phyloP scores from a whole-genome alignment of 192 early-diverging fungal species.

The Coemansia sp. region DNA sequence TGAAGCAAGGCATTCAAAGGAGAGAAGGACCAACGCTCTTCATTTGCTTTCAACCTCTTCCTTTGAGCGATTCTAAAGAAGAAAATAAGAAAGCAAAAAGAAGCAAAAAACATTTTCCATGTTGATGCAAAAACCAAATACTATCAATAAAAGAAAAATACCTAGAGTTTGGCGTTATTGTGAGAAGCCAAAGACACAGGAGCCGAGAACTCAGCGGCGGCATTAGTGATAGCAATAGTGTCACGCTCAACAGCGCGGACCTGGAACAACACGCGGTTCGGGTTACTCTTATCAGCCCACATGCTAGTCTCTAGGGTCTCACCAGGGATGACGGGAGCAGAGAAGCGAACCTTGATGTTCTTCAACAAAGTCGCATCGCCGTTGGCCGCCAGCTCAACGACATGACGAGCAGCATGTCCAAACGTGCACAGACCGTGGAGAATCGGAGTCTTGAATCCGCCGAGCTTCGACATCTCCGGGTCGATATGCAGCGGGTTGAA shows the following conservation, averaged over 20 bases:
- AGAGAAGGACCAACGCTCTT: background rate
- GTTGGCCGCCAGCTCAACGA: constrained; percentile 74
- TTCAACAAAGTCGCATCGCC: constrained; percentile 69
- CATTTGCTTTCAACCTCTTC: too few species aligned
- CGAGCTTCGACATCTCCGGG: constrained; percentile 89
- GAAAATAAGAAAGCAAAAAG: background rate
- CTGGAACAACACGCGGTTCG: constrained; percentile 90
- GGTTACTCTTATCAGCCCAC: constrained; percentile 77
- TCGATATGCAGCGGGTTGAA: constrained; percentile 98
- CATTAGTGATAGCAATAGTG: constrained; percentile 85
- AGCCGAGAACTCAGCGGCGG: constrained; percentile 77
- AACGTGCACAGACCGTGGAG: constrained; percentile 95
- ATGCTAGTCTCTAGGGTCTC: constrained; percentile 98
- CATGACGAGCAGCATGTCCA: constrained; percentile 89
- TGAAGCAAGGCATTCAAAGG: background rate
- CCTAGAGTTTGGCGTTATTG: constrained; percentile 33
- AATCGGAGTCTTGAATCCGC: constrained; percentile 96
- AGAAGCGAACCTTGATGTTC: constrained; percentile 90
- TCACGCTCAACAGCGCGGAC: constrained; percentile 93
- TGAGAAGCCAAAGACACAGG: constrained; percentile 25
- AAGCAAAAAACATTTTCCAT: background rate
- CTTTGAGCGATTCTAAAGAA: background rate
- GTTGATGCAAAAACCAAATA: background rate
- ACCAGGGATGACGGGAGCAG: constrained; percentile 89
- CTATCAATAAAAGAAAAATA: background rate